Evolutionary conservation across 768 basidiomycete genomes (phyloP).

Genomic region (Tulasnella sp.): DNA sequence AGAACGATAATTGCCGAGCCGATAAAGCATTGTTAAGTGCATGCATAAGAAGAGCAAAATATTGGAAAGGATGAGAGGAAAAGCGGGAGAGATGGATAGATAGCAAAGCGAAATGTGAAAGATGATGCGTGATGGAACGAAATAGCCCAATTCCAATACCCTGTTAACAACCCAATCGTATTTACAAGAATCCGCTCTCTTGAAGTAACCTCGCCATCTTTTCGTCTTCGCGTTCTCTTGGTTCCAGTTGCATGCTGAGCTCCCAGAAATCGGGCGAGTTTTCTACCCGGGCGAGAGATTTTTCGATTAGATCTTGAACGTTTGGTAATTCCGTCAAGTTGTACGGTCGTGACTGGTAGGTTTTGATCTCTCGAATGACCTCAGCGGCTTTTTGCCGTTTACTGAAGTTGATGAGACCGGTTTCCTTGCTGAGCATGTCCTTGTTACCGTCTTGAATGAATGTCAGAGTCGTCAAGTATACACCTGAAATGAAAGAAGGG

Average conservation of each 20-base stretch:
- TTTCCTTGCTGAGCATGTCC: conserved; percentile 57
- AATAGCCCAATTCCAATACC: background rate
- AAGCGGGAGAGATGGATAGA: background rate
- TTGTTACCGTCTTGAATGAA: conserved; percentile 97
- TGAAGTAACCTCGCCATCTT: conserved; percentile 88
- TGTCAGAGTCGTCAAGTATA: conserved; percentile 92
- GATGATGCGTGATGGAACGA: background rate
- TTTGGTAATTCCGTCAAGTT: conserved; percentile 63
- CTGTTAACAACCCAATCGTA: background rate
- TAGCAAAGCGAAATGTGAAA: background rate
- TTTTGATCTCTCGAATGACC: conserved; percentile 92
- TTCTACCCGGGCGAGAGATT: conserved; percentile 65
- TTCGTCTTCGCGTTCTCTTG: conserved; percentile 91
- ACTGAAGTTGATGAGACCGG: conserved; percentile 83
- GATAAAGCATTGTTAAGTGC: background rate
- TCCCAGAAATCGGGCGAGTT: conserved; percentile 62
- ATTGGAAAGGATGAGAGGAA: background rate
- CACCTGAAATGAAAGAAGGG: conserved; percentile 47
- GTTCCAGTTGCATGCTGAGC: conserved; percentile 79
- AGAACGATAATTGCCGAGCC: background rate
- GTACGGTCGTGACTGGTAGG: conserved; percentile 88
- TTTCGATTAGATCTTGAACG: conserved; percentile 69
- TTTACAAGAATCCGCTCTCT: conserved; percentile 75
- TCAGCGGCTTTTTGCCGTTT: conserved; percentile 95
- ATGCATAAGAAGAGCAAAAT: background rate